Base-by-base conservation (phyloP, 805 yeast genomes). In the Suhomyces sp. region DNA sequence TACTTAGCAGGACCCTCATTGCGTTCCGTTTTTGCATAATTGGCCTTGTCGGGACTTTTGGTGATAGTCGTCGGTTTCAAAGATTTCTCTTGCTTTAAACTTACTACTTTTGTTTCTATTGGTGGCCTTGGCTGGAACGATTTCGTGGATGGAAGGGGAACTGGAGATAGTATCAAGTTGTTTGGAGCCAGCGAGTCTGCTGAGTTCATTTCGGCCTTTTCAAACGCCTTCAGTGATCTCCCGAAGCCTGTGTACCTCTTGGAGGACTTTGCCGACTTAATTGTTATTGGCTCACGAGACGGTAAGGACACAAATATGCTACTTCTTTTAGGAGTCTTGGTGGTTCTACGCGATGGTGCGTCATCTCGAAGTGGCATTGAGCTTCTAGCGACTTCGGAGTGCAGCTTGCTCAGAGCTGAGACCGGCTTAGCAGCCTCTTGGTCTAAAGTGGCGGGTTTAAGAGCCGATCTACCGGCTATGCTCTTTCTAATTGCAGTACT, bases 401-500 rank as follows among this genome's bases (percentile, higher is more conserved):
- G 12, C 42, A 38, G 24, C 17, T 38, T 35, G 13, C 9, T 19
- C 42, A 7, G 6, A 38, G 12, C 24, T 10, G 42, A 2, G 13
- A 3, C 42, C 13, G 24, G 15, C 42, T 38, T 17, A 24, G 3
- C 13, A 24, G 24, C 33, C n/a, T 29, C 33, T 29, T 29, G n/a
- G 12, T 29, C 33, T 12, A 12, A 24, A 24, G 26, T 29, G 5
- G 46, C 6, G 12, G 46, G 23, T 23, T 42, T 42, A 6, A 38
- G 24, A 10, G 58, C 54, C 2, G 55, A 50, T 46, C 71, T 74
- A 29, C 69, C 72, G 0, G 79, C 75, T 6, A 76, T 70, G 50
- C 80, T 76, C 54, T 76, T 78, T 27, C 81, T 59, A 7, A 78
- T 76, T 2, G 80, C 77, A 5, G 72, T 70, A 54, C 77, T 71